Percentiles rank a stretch among this genome's conserved stretches.
These are phyloP conservation scores for Plectosphaerella plurivora DNA, from an alignment of 2,329 filamentous ascomycete species.

Conservation along the genomic window DNA sequence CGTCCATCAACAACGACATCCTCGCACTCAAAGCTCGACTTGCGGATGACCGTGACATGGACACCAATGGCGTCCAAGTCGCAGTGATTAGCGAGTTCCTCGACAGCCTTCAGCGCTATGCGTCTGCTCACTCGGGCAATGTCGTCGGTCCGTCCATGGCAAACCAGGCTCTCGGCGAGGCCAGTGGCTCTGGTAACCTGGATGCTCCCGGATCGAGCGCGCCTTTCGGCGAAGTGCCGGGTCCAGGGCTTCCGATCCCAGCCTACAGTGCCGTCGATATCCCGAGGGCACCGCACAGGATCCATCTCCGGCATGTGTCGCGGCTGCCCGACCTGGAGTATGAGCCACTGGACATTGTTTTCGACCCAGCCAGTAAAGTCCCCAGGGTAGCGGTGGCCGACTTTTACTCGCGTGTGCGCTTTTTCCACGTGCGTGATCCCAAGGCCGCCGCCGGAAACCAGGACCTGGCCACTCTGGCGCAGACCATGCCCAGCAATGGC, in stretches of 20 bases:
- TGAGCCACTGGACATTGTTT: constrained; percentile 6
- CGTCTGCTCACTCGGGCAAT: not conserved
- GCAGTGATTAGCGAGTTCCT: not conserved
- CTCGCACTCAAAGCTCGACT: constrained; percentile 1
- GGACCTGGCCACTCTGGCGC: not conserved
- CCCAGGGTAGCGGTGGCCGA: constrained; percentile 6
- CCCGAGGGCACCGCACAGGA: not conserved
- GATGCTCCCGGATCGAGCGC: not conserved
- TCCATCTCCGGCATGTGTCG: constrained; percentile 5
- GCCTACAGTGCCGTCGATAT: not conserved
- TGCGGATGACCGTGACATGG: constrained; percentile 1
- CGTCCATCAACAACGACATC: constrained; percentile 6
- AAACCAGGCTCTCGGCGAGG: not conserved
- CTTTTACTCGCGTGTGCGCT: constrained; percentile 5
- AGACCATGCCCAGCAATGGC: constrained; percentile 3
- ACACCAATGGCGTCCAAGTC: not conserved
- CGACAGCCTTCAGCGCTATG: not conserved
- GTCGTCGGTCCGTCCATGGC: not conserved
- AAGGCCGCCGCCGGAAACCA: not conserved
- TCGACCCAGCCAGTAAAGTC: constrained; percentile 1
- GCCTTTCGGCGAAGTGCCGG: not conserved
- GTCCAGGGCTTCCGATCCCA: not conserved
- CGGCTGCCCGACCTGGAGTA: constrained; percentile 7
- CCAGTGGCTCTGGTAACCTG: not conserved
- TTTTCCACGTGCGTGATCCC: constrained; percentile 6